Conservation (phyloP, 2,329 filamentous ascomycete species). For the Aspergillus sergii region DNA sequence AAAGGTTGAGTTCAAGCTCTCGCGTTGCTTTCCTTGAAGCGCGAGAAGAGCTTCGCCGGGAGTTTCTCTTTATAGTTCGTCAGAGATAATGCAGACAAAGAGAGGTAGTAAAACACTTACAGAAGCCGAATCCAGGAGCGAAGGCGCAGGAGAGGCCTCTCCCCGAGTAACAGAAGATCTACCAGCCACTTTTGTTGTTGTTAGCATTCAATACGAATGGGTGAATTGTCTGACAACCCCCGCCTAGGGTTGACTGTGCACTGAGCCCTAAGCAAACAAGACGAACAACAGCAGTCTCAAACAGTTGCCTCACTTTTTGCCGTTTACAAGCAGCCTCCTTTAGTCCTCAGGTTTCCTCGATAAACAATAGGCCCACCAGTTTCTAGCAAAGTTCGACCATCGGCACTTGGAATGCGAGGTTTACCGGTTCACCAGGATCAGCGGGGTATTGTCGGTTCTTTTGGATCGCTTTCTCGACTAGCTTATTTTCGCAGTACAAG, state of each 20-base stretch:
- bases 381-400: slow-evolving; percentile 1
- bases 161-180: slow-evolving; percentile 23
- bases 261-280: slow-evolving; percentile 12
- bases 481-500: too few relatives aligned
- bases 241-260: slow-evolving; percentile 1
- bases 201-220: slow-evolving; percentile 9
- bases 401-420: neutral
- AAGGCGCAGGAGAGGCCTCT: slow-evolving; percentile 18
- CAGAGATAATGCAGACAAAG: slow-evolving; percentile 3
- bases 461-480: neutral
- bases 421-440: neutral
- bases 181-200: slow-evolving; percentile 21
- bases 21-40: slow-evolving; percentile 23
- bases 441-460: neutral
- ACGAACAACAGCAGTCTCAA: neutral
- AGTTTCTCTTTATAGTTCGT: slow-evolving; percentile 9
- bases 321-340: too few relatives aligned
- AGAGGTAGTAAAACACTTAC: slow-evolving; percentile 14
- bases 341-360: neutral
- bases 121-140: slow-evolving; percentile 18
- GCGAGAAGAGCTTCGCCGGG: slow-evolving; percentile 24
- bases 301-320: slow-evolving; percentile 5
- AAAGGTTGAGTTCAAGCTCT: slow-evolving; percentile 17
- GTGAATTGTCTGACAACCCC: neutral
- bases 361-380: neutral